Percentiles rank a stretch among this genome's conserved stretches.
These are phyloP conservation scores for Paracamarosporium sp. DNA, from an alignment of 2,329 filamentous ascomycete species.

Conservation along the genomic window DNA sequence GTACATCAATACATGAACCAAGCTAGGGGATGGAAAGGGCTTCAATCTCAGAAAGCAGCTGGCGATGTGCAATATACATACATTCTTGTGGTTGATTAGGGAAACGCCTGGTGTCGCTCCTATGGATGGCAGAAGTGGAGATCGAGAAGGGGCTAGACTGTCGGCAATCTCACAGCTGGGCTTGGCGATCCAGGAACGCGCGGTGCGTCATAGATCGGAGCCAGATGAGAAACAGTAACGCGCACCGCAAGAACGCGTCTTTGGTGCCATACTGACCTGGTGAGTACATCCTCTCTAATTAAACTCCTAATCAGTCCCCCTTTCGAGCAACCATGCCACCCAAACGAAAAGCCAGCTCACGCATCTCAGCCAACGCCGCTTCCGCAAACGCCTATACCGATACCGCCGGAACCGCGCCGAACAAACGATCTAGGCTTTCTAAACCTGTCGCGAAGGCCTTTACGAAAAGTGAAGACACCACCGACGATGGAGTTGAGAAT, in stretches of 20 bases:
- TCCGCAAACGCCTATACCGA: slow-evolving; percentile 45
- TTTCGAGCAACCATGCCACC: slow-evolving; percentile 31
- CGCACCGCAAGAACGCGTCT: background rate
- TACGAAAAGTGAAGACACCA: slow-evolving; percentile 14
- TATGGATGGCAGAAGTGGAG: background rate
- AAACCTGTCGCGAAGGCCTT: slow-evolving; percentile 35
- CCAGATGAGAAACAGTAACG: background rate
- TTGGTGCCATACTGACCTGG: background rate
- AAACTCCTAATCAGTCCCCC: background rate
- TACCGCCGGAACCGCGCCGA: slow-evolving; percentile 36
- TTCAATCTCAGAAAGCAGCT: too few species aligned
- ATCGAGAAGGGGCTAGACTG: background rate
- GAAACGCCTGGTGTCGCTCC: background rate
- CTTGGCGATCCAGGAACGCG: slow-evolving; percentile 9
- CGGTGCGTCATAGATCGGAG: slow-evolving; percentile 7
- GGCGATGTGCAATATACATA: too few species aligned
- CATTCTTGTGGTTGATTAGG: background rate
- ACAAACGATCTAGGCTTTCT: slow-evolving; percentile 46
- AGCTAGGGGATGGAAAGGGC: too few species aligned
- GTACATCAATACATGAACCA: too few species aligned
- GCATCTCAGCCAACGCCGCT: slow-evolving; percentile 26
- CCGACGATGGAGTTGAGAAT: background rate
- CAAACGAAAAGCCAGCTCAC: slow-evolving; percentile 39
- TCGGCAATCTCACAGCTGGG: slow-evolving; percentile 7
- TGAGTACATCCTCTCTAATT: background rate